Conservation (phyloP, 1,139 yeast species). For the Saccharomyces hybrid region DNA sequence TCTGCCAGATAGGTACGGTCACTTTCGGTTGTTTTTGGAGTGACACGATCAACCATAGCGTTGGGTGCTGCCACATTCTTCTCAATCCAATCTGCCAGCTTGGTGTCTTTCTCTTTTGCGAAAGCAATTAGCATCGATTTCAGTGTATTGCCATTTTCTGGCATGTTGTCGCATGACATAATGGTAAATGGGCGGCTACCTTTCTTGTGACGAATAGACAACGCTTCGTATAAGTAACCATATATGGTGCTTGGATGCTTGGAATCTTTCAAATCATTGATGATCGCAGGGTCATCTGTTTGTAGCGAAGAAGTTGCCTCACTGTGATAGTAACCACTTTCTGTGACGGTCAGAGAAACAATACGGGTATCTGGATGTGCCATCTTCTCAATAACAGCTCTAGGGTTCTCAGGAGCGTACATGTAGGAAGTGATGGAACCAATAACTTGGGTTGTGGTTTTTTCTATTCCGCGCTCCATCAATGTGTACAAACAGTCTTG, state of each 20-base stretch:
- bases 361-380: neutral
- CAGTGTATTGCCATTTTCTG: constrained; percentile 6
- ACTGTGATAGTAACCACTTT: constrained; percentile 5
- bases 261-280: constrained; percentile 5
- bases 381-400: neutral
- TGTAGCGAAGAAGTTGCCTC: constrained; percentile 4
- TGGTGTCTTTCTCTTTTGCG: constrained; percentile 5
- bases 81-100: constrained; percentile 6
- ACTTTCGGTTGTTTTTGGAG: constrained; percentile 5
- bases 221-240: constrained; percentile 6
- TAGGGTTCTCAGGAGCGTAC: constrained; percentile 8
- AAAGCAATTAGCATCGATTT: constrained; percentile 6
- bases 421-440: constrained; percentile 3
- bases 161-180: constrained; percentile 8
- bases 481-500: constrained; percentile 6
- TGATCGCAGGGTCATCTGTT: constrained; percentile 4
- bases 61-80: constrained; percentile 6
- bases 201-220: constrained; percentile 3
- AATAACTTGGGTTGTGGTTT: neutral
- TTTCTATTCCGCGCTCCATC: constrained; percentile 6
- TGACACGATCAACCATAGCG: constrained; percentile 9
- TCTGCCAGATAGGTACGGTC: constrained; percentile 2
- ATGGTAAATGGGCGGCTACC: constrained; percentile 6
- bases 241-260: neutral
- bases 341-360: neutral